These are phyloP conservation scores for Psilocybe sp. DNA, from an alignment of 768 basidiomycete species.

Conservation along the genomic window DNA sequence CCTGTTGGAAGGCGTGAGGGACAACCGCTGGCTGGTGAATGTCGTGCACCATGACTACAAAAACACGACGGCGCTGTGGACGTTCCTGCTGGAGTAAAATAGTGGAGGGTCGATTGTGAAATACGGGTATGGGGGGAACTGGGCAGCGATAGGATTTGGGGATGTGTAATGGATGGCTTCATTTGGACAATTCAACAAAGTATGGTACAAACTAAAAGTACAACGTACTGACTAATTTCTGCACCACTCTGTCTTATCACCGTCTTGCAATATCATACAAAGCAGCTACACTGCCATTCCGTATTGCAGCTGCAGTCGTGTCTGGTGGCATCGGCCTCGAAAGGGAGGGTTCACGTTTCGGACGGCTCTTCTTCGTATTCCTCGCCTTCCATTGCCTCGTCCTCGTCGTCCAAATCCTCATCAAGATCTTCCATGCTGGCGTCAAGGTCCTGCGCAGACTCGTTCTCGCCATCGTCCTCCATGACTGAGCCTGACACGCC, in stretches of 20 bases:
- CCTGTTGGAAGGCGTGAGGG: constrained; percentile 68
- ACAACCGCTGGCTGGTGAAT: constrained; percentile 86
- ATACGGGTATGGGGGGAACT: no score
- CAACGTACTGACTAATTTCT: no score
- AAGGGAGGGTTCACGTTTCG: constrained; percentile 12
- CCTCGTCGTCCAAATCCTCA: constrained; percentile 42
- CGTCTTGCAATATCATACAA: no score
- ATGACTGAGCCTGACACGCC: constrained; percentile 35
- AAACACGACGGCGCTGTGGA: constrained; percentile 75
- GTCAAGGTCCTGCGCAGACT: constrained; percentile 54
- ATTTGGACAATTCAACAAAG: no score
- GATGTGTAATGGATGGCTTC: no score
- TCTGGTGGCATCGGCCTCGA: no score
- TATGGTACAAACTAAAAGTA: no score
- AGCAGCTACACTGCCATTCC: no score
- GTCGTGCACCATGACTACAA: constrained; percentile 94
- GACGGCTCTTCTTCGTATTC: constrained; percentile 50
- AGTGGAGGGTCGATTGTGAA: neutral
- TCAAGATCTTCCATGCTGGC: constrained; percentile 61
- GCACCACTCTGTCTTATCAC: no score
- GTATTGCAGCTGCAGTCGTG: no score
- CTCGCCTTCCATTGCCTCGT: constrained; percentile 45
- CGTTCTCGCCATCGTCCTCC: constrained; percentile 50
- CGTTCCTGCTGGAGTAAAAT: constrained; percentile 66
- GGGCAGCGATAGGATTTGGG: no score